Evolutionary conservation across 805 yeast species (phyloP), one percentile per base, ranked within the genome.

Genomic region (Candida maltosa): DNA sequence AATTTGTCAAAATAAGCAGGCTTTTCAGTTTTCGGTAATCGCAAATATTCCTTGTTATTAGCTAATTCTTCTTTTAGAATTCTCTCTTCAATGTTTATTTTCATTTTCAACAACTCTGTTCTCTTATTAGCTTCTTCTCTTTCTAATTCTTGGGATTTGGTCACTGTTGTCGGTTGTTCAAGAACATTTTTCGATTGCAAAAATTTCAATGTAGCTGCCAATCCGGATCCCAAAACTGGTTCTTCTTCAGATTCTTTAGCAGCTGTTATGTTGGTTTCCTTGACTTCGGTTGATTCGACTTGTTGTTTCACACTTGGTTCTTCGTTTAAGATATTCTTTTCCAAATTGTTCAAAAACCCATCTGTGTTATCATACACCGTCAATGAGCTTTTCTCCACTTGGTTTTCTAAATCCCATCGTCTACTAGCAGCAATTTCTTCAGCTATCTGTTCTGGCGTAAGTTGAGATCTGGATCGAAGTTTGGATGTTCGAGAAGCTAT

Each of bases 321-420:
- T 8, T 21, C 10, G 10, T 21, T 32, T 31, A 20, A 20, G 20
- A 17, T 25, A 31, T 14, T 35, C 26, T 10, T 11, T 5, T 31
- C 34, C 15, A 61, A 42, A 4, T 49, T 45, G 16, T 46, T 54
- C 30, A 69, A 46, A 39, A 70, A 69, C 21, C 68, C 75, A 19
- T 54, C 52, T 1, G 73, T 73, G 16, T 64, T 72, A 43, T 73
- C 73, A 22, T 32, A 37, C 25, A 6, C 24, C 26, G 16, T 27
- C 23, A 18, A 46, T 17, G 31, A 35, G 11, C 37, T 35, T 11
- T 34, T 12, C 17, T 42, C 45, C 17, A 41, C 16, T 22, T 37
- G 37, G 14, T 29, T 40, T 6, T 35, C 40, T 50, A 5, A 46
- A 38, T 44, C 53, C 38, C 31, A 44, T 27, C 47, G 40, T 35